Evolutionary conservation across 805 yeast species (phyloP).

Genomic region (Saccharomyces cerevisiae): DNA sequence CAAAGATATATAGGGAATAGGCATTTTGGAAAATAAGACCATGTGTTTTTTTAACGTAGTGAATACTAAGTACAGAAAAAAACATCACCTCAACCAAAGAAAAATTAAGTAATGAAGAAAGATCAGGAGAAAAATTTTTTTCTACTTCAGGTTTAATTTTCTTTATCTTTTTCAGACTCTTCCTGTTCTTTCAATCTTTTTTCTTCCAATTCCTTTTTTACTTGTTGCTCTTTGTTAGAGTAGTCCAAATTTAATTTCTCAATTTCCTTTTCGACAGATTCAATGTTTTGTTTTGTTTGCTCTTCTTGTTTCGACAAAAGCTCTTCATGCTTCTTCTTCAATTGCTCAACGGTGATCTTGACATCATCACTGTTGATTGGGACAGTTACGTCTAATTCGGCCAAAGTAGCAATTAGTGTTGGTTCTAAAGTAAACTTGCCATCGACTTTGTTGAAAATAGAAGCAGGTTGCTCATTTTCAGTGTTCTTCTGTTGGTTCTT

Average conservation of each 20-base stretch:
- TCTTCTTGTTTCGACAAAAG: constrained; percentile 69
- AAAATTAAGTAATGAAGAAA: not conserved
- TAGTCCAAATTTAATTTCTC: constrained; percentile 54
- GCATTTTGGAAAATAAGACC: not conserved
- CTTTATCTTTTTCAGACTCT: constrained; percentile 13
- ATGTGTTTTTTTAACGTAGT: not conserved
- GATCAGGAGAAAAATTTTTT: not conserved
- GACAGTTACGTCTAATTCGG: constrained; percentile 66
- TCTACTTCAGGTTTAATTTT: not conserved
- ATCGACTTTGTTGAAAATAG: constrained; percentile 11
- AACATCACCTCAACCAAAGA: not conserved
- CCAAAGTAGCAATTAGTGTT: constrained; percentile 64
- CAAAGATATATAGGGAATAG: not conserved
- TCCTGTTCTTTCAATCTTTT: constrained; percentile 26
- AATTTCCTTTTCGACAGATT: constrained; percentile 68
- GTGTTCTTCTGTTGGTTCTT: constrained; percentile 32
- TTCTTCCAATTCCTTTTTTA: constrained; percentile 27
- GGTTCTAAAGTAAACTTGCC: constrained; percentile 68
- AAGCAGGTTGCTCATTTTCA: constrained; percentile 7
- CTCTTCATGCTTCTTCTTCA: constrained; percentile 64
- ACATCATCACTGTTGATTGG: constrained; percentile 74
- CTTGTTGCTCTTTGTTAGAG: constrained; percentile 37
- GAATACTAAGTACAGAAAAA: not conserved
- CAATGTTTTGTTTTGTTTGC: constrained; percentile 68
- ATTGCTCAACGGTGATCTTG: constrained; percentile 51